Evolutionary conservation across 306 rosid species (phyloP).

Genomic region (Cajanus cajan): DNA sequence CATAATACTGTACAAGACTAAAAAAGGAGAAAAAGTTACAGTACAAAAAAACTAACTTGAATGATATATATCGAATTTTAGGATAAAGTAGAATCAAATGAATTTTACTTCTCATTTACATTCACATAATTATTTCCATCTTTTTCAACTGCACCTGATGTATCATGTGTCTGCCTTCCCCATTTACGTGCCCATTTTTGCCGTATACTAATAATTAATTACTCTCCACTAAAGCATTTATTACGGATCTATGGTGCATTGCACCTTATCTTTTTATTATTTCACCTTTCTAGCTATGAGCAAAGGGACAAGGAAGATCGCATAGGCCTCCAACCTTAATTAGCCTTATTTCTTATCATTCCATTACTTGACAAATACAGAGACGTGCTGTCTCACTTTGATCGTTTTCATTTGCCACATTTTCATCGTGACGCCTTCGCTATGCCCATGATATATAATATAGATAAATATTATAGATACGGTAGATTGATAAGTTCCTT

Average conservation of each 20-base stretch:
- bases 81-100: background rate
- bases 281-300: background rate
- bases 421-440: conserved; percentile 23
- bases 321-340: conserved; percentile 17
- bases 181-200: background rate
- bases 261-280: conserved; percentile 5
- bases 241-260: conserved; percentile 2
- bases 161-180: background rate
- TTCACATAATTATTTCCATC: background rate
- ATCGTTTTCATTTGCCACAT: conserved; percentile 9
- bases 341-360: conserved; percentile 20
- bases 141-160: background rate
- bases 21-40: background rate
- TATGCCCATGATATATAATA: conserved; percentile 29
- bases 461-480: conserved; percentile 18
- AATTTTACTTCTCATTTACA: background rate
- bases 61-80: background rate
- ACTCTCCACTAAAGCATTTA: background rate
- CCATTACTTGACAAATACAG: conserved; percentile 2
- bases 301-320: background rate
- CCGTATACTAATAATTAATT: background rate
- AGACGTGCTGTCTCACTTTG: background rate
- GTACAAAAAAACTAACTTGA: background rate
- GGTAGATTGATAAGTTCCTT: too few relatives aligned
- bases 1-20: background rate